Evolutionary conservation across 139 green algal genomes (phyloP).

Genomic region (Tetradesmus lagerheimii): DNA sequence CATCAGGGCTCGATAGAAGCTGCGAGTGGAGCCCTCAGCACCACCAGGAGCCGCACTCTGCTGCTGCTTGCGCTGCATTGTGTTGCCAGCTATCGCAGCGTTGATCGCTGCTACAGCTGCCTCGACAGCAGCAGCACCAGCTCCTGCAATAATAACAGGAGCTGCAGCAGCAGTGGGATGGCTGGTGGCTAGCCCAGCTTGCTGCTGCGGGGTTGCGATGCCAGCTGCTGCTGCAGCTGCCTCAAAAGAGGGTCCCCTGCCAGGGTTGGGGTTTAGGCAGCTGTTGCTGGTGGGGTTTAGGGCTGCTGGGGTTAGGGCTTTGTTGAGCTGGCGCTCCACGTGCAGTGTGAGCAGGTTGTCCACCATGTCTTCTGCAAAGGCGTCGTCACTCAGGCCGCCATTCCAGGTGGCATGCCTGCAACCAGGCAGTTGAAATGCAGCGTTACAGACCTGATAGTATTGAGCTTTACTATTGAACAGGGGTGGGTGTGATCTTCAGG

Average conservation of each 20-base stretch:
- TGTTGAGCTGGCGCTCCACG: not conserved
- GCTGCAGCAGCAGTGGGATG: not conserved
- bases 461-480: too few relatives aligned
- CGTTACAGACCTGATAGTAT: too few relatives aligned
- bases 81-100: not conserved
- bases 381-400: constrained; percentile 36
- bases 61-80: constrained; percentile 2
- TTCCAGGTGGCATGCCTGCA: constrained; percentile 27
- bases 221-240: not conserved
- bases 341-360: constrained; percentile 17
- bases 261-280: not conserved
- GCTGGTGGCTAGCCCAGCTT: not conserved
- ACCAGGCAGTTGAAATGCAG: not conserved
- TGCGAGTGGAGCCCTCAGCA: not conserved
- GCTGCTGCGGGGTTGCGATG: not conserved
- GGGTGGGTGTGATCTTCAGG: too few relatives aligned
- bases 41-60: not conserved
- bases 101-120: constrained; percentile 36
- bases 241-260: not conserved
- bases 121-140: constrained; percentile 36
- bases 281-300: not conserved
- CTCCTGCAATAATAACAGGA: not conserved
- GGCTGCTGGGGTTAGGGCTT: not conserved
- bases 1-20: constrained; percentile 40
- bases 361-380: constrained; percentile 33